A percentile compares a stretch with the other conserved stretches of the same genome.
Conservation (phyloP, 305 asterid species). For the Nicotiana rustica region DNA sequence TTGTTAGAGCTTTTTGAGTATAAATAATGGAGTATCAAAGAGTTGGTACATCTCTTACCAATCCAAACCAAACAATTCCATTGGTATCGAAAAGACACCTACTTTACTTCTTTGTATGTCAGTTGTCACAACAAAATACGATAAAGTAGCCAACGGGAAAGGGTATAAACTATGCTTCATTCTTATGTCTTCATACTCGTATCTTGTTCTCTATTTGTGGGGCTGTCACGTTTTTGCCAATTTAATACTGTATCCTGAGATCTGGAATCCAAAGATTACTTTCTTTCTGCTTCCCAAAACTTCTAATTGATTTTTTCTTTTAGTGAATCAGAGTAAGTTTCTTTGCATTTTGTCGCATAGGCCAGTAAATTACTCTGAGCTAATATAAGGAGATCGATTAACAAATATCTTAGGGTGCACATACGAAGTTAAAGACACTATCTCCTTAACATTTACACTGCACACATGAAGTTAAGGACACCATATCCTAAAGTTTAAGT, state of each 20-base stretch:
- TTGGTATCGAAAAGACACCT: slow-evolving; percentile 29
- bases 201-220: slow-evolving; percentile 6
- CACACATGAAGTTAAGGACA: too few species aligned
- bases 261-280: slow-evolving; percentile 21
- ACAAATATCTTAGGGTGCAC: too few species aligned
- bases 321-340: too few species aligned
- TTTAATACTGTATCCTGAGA: background rate
- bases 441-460: too few species aligned
- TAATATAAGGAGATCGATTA: too few species aligned
- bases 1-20: slow-evolving; percentile 31
- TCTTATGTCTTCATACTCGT: background rate
- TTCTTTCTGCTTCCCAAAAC: background rate
- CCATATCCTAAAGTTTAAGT: too few species aligned
- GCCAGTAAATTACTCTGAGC: too few species aligned
- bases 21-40: background rate
- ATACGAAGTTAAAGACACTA: too few species aligned
- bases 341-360: too few species aligned
- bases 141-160: slow-evolving; percentile 13
- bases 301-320: too few species aligned
- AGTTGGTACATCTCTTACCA: slow-evolving; percentile 30
- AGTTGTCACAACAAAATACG: background rate
- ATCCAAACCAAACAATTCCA: slow-evolving; percentile 31
- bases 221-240: background rate
- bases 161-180: background rate
- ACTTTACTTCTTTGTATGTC: slow-evolving; percentile 19